Conservation (phyloP, 108 stramenopile species). For the Stephanodiscus minutulus region DNA sequence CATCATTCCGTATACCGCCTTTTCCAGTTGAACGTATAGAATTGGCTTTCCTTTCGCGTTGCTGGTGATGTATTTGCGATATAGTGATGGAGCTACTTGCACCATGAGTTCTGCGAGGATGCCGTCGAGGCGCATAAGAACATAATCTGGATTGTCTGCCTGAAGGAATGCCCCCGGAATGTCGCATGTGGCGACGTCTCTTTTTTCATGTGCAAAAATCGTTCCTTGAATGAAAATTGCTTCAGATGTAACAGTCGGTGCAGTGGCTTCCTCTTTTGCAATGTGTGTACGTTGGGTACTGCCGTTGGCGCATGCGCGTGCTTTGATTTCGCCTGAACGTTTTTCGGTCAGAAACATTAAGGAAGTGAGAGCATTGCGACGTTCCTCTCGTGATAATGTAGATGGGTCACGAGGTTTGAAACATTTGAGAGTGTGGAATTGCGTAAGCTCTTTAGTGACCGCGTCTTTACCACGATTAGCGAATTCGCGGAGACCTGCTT, state of each 20-base stretch:
- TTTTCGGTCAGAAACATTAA: constrained; percentile 6
- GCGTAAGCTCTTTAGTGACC: not conserved
- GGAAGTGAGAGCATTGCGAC: not conserved
- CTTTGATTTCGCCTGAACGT: constrained; percentile 26
- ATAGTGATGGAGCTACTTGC: constrained; percentile 21
- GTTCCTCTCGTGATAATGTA: constrained; percentile 7
- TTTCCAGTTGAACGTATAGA: constrained; percentile 35
- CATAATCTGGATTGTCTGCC: constrained; percentile 26
- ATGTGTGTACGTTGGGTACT: not conserved
- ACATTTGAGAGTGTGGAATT: not conserved
- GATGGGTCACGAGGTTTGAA: not conserved
- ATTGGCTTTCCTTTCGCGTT: constrained; percentile 28
- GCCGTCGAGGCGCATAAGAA: constrained; percentile 32
- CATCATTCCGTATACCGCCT: constrained; percentile 47
- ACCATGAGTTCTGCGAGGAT: constrained; percentile 28
- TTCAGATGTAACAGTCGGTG: constrained; percentile 9
- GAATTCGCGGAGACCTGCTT: no score
- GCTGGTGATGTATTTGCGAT: constrained; percentile 15
- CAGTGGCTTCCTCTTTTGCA: constrained; percentile 17
- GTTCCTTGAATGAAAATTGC: not conserved
- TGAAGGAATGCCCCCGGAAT: constrained; percentile 46
- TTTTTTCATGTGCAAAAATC: constrained; percentile 37
- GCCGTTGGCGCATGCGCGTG: not conserved
- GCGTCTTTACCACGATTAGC: not conserved
- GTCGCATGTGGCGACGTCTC: constrained; percentile 39